Evolutionary conservation across 2,329 filamentous ascomycete species (phyloP).

Genomic region (Paraphaeosphaeria minitans): DNA sequence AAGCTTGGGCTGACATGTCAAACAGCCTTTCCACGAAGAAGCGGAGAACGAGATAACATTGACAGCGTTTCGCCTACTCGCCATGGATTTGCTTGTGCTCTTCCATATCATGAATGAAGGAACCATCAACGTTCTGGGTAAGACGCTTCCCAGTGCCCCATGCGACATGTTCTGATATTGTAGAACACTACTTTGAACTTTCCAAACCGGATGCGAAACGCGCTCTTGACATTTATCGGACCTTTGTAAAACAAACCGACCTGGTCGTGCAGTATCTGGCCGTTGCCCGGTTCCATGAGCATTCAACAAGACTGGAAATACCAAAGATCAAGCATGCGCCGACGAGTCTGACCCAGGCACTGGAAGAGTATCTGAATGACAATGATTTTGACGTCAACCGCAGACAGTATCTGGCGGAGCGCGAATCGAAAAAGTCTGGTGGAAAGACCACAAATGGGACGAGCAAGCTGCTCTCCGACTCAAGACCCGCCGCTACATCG

Average conservation of each 20-base stretch:
- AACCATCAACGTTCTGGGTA: slow-evolving; percentile 94
- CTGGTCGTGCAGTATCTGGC: slow-evolving; percentile 88
- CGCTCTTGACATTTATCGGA: slow-evolving; percentile 89
- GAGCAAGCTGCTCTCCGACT: slow-evolving; percentile 45
- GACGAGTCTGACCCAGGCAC: slow-evolving; percentile 82
- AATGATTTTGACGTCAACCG: slow-evolving; percentile 94
- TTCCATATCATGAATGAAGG: slow-evolving; percentile 97
- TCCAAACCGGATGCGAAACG: slow-evolving; percentile 91
- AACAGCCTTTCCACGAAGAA: slow-evolving; percentile 81
- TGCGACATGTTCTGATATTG: slow-evolving; percentile 21
- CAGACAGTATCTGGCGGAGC: slow-evolving; percentile 87
- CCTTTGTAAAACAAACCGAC: slow-evolving; percentile 90
- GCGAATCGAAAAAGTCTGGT: slow-evolving; percentile 69
- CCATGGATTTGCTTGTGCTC: slow-evolving; percentile 84
- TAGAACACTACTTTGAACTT: slow-evolving; percentile 98
- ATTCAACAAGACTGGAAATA: slow-evolving; percentile 89
- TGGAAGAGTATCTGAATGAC: slow-evolving; percentile 94
- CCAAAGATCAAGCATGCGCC: slow-evolving; percentile 97
- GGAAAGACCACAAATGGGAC: slow-evolving; percentile 48
- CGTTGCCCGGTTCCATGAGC: slow-evolving; percentile 86
- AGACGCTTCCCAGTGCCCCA: slow-evolving; percentile 30
- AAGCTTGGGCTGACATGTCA: slow-evolving; percentile 5
- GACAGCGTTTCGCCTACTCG: slow-evolving; percentile 88
- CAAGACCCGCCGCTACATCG: slow-evolving; percentile 33
- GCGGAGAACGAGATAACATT: slow-evolving; percentile 96